phyloP scores from a whole-genome alignment of 495 filamentous ascomycete species.

The Trichoderma orchidacearum region DNA sequence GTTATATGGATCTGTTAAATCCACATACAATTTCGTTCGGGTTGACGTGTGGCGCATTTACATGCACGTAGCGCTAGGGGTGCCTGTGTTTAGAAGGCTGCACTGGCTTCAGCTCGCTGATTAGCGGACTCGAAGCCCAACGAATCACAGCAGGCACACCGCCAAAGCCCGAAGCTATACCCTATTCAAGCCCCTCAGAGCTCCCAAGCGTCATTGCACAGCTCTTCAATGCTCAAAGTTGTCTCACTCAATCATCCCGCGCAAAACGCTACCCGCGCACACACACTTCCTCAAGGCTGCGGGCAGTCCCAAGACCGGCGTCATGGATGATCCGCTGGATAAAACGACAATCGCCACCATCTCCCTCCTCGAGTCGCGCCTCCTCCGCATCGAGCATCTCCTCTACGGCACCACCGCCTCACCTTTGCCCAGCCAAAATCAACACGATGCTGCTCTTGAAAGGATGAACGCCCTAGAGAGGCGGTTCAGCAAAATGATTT shows the following conservation, averaged over 20 bases:
- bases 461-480: constrained; percentile 53
- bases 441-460: constrained; percentile 22
- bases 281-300: background rate
- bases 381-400: constrained; percentile 60
- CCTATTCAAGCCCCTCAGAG: no score
- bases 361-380: constrained; percentile 61
- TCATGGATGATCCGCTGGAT: constrained; percentile 32
- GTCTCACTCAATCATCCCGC: background rate
- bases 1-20: no score
- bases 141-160: background rate
- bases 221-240: no score
- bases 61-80: no score
- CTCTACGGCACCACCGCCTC: constrained; percentile 42
- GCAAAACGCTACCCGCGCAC: background rate
- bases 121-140: background rate
- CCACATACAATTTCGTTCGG: no score
- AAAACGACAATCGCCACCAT: constrained; percentile 48
- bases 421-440: constrained; percentile 20
- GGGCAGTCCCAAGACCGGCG: constrained; percentile 3
- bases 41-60: no score
- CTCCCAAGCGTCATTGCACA: background rate
- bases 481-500: constrained; percentile 25
- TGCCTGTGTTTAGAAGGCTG: no score
- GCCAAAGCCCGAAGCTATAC: background rate
- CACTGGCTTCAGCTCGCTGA: no score